Conservation (phyloP, 2,329 filamentous ascomycete species). For the Fusarium sororula region DNA sequence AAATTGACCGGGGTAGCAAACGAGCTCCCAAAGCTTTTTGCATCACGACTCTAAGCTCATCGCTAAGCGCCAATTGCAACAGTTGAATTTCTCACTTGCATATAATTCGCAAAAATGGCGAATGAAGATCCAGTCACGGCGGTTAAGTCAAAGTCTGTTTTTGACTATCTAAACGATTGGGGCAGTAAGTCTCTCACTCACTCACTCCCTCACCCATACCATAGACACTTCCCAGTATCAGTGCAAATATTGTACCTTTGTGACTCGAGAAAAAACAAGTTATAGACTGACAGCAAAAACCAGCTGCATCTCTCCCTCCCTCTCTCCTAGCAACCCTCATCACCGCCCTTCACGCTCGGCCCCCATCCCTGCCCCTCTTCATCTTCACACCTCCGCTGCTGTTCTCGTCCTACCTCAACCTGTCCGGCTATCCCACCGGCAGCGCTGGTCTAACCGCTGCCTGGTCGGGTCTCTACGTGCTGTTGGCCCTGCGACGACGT, state of each 20-base stretch:
- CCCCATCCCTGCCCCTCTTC: slow-evolving; percentile 62
- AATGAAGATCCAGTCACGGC: slow-evolving; percentile 22
- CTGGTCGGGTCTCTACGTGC: slow-evolving; percentile 65
- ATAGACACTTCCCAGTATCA: neutral
- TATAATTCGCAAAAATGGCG: slow-evolving; percentile 42
- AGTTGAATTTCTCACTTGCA: slow-evolving; percentile 10
- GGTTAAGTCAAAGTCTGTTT: slow-evolving; percentile 43
- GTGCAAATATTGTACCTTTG: neutral
- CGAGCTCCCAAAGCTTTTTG: slow-evolving; percentile 25
- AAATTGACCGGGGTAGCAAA: slow-evolving; percentile 11
- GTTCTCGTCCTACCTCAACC: slow-evolving; percentile 67
- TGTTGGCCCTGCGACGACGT: slow-evolving; percentile 62
- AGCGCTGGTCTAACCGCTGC: slow-evolving; percentile 65
- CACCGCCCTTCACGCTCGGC: slow-evolving; percentile 64
- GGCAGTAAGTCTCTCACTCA: slow-evolving; percentile 55
- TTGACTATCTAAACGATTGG: slow-evolving; percentile 55
- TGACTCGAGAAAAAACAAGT: neutral
- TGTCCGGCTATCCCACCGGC: slow-evolving; percentile 67
- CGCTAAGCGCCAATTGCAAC: slow-evolving; percentile 20
- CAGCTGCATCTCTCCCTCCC: slow-evolving; percentile 64
- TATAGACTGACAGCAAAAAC: slow-evolving; percentile 5
- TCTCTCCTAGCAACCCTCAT: slow-evolving; percentile 66
- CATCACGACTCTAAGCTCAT: slow-evolving; percentile 21
- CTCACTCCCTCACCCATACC: neutral
- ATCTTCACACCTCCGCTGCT: slow-evolving; percentile 62